Evolutionary conservation across 1,284 basidiomycete genomes (phyloP), one percentile per base, ranked within the genome.

Genomic region (Trichosporon coremiiforme): DNA sequence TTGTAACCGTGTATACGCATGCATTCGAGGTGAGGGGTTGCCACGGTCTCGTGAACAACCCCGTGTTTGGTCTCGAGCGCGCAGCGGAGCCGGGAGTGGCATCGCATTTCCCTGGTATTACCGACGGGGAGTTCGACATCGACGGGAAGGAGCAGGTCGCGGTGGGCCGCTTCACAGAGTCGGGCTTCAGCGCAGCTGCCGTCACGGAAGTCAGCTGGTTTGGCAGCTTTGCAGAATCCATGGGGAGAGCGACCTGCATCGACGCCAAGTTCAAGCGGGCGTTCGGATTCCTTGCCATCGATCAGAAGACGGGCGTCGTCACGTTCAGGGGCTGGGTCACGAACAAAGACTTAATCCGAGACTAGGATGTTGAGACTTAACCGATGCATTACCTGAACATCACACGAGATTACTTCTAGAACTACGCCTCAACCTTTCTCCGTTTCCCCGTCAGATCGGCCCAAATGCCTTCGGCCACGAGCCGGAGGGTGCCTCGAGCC

Each of bases 401-500:
- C 7, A 45, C 2, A 45, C 15, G 3, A 17, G 13, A 15, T 4
- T 15, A 17, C 3, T 15, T 17, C 41, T 45, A 45, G 15, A 45
- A 17, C 15, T 45, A 45, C 4, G 41, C 41, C 13, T 45, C 41
- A 1, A 17, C 41, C 15, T 45, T 45, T 1, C 45, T 20, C 33
- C 67, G 29, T 31, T 20, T 33, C 7, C 70, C 17, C 31, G 38
- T n/a, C 17, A 70, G 17, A 20, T 74, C 73, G 36, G 22, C 45
- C 66, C 50, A 66, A 45, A 74, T 64, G 0, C 69, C 72, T 17
- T 53, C 35, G 2, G 29, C 45, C 0, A 95, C 91, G 77, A 87
- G 82, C 4, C 36, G 63, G 35, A 95, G 78, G 1, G 90, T 91
- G 5, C 78, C 84, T 62, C 92, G 85, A 71, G 91, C 93, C 85